A percentile compares a stretch with the other conserved stretches of the same genome.
phyloP scores from a whole-genome alignment of 176 grass and related monocot genomes.

The Guadua angustifolia region DNA sequence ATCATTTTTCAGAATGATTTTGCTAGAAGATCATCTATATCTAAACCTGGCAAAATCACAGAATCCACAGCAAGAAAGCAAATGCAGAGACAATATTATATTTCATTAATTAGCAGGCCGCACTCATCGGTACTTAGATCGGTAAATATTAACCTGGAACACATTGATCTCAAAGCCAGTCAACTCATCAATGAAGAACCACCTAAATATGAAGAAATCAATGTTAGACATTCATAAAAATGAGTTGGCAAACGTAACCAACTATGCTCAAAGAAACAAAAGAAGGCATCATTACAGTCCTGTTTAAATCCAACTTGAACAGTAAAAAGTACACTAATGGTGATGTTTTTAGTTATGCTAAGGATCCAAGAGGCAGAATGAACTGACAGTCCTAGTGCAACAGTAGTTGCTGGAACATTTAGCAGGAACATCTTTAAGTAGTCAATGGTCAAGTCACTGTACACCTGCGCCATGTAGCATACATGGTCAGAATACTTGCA shows the following conservation, averaged over 20 bases:
- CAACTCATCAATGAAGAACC: constrained; percentile 96
- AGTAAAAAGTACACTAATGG: neutral
- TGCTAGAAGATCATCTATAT: neutral
- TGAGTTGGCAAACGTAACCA: neutral
- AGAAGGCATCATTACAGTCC: neutral
- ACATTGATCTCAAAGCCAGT: constrained; percentile 87
- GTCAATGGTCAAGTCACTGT: constrained; percentile 72
- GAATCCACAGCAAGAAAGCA: neutral
- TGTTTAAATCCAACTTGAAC: neutral
- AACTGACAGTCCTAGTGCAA: constrained; percentile 73
- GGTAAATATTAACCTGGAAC: neutral
- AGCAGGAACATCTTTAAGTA: constrained; percentile 73
- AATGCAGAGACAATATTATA: neutral
- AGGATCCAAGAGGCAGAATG: constrained; percentile 9
- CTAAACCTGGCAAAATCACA: neutral
- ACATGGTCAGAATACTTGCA: neutral
- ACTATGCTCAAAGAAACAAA: neutral
- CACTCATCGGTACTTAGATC: neutral
- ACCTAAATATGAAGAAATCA: constrained; percentile 49
- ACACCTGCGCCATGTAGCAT: constrained; percentile 54
- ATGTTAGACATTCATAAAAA: neutral
- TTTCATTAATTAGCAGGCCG: neutral
- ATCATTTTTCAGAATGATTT: neutral
- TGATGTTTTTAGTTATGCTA: neutral
- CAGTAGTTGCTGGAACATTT: constrained; percentile 63